Conservation (phyloP, 1,139 yeast species). For the Taiozyma sp. region DNA sequence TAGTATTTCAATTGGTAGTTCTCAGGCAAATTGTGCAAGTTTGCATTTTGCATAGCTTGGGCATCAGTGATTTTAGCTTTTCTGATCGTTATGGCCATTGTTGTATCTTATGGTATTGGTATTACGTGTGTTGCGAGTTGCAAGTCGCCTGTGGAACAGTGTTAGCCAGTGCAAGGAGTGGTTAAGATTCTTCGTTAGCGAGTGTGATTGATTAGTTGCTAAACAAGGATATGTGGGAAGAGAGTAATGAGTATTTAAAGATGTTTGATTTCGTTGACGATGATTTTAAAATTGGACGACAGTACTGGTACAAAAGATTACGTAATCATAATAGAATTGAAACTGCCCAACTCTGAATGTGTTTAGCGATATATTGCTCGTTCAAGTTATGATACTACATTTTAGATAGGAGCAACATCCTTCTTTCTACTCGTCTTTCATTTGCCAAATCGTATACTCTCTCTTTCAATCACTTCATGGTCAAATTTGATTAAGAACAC, state of each 20-base stretch:
- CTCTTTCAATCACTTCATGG: slow-evolving; percentile 52
- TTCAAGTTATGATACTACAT: too few species aligned
- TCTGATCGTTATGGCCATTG: slow-evolving; percentile 82
- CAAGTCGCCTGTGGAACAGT: too few species aligned
- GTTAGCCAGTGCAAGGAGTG: neutral
- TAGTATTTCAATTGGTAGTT: slow-evolving; percentile 90
- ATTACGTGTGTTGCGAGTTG: too few species aligned
- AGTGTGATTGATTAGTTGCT: neutral
- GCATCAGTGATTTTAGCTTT: slow-evolving; percentile 83
- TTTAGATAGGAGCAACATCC: too few species aligned
- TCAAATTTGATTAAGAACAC: slow-evolving; percentile 81
- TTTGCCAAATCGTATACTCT: slow-evolving; percentile 27
- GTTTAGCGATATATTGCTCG: too few species aligned
- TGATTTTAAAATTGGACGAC: neutral
- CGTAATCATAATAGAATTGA: neutral
- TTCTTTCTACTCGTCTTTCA: neutral
- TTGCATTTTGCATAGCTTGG: slow-evolving; percentile 96
- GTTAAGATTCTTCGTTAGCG: neutral
- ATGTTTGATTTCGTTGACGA: neutral
- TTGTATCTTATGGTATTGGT: neutral
- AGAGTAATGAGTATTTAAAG: neutral
- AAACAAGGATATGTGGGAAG: neutral
- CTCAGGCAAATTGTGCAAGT: slow-evolving; percentile 89
- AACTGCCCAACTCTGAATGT: too few species aligned
- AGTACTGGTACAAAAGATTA: neutral